Evolutionary conservation across 2,329 filamentous ascomycete species (phyloP).

Genomic region (Diaporthe sp.): DNA sequence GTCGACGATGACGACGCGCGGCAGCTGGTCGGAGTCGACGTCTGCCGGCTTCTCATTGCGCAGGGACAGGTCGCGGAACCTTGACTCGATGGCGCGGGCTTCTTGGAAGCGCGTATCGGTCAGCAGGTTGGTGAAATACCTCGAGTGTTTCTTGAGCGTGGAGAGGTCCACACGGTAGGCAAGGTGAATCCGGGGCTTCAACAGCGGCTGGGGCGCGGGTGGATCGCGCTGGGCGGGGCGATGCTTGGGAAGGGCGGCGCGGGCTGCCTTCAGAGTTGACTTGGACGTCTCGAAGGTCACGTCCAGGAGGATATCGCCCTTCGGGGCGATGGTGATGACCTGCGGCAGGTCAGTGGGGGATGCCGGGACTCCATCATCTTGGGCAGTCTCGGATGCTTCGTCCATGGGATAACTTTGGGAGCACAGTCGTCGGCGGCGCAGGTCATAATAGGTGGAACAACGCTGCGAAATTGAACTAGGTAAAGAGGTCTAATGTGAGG

Average conservation of each 20-base stretch:
- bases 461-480: neutral
- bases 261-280: constrained; percentile 61
- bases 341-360: constrained; percentile 44
- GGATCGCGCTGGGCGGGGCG: constrained; percentile 43
- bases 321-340: constrained; percentile 65
- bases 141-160: constrained; percentile 71
- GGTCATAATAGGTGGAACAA: constrained; percentile 27
- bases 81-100: constrained; percentile 65
- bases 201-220: constrained; percentile 46
- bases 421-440: constrained; percentile 16
- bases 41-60: constrained; percentile 62
- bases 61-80: constrained; percentile 64
- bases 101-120: constrained; percentile 75
- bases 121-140: constrained; percentile 78
- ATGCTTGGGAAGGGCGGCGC: constrained; percentile 53
- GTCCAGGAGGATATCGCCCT: constrained; percentile 76
- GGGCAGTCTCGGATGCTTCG: constrained; percentile 43
- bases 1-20: constrained; percentile 74
- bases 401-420: constrained; percentile 42
- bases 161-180: constrained; percentile 73
- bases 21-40: constrained; percentile 66
- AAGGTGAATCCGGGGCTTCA: constrained; percentile 55
- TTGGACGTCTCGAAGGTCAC: constrained; percentile 74
- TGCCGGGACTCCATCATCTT: constrained; percentile 44
- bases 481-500: neutral